Evolutionary conservation across 2,329 filamentous ascomycete genomes (phyloP).

Genomic region (Paecilomyces dactylethromorphus): DNA sequence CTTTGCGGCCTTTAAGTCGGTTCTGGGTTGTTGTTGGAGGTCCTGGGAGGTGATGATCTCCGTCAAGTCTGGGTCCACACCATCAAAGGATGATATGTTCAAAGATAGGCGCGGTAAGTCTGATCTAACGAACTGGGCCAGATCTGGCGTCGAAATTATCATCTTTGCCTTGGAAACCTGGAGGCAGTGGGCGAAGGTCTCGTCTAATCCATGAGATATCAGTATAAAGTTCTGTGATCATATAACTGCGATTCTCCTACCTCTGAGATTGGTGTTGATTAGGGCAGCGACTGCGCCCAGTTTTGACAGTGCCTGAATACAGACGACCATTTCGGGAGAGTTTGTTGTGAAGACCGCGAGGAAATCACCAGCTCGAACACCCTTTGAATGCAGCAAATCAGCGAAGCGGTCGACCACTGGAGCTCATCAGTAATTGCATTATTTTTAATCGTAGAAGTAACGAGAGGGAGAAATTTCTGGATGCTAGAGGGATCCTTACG

Average conservation of each 20-base stretch:
- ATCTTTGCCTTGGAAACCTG: conserved; percentile 33
- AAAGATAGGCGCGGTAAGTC: conserved; percentile 32
- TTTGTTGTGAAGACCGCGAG: conserved; percentile 44
- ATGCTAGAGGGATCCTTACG: conserved; percentile 21
- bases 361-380: conserved; percentile 33
- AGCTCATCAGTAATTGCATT: conserved; percentile 6
- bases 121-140: conserved; percentile 27
- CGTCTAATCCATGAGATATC: conserved; percentile 21
- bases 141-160: conserved; percentile 40
- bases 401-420: conserved; percentile 40
- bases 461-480: background rate
- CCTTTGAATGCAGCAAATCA: conserved; percentile 32
- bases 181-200: conserved; percentile 41
- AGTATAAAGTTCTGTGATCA: background rate
- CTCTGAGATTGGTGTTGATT: conserved; percentile 42
- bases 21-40: conserved; percentile 18
- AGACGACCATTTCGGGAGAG: conserved; percentile 44
- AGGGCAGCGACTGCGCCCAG: conserved; percentile 40
- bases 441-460: no score
- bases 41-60: conserved; percentile 19
- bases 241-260: conserved; percentile 19
- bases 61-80: conserved; percentile 10
- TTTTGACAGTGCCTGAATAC: conserved; percentile 39
- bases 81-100: conserved; percentile 32
- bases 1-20: conserved; percentile 22